These are phyloP conservation scores for Lophium mytilinum DNA, from an alignment of 495 filamentous ascomycete species.

Conservation along the genomic window DNA sequence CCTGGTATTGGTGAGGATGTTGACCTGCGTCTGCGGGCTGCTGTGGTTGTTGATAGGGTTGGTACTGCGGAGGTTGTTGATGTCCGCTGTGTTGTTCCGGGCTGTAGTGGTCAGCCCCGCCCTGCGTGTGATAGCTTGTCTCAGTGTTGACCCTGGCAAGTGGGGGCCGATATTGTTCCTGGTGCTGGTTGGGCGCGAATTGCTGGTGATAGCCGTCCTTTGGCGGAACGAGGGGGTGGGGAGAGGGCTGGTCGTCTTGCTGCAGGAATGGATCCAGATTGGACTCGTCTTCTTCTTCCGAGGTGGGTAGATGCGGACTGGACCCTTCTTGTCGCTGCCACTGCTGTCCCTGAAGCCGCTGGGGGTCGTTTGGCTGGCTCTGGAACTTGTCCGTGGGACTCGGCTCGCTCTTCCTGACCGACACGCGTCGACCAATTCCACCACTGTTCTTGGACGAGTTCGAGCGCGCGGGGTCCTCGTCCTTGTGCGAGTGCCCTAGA, in stretches of 20 bases:
- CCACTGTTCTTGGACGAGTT: constrained; percentile 9
- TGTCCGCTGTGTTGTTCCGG: constrained; percentile 10
- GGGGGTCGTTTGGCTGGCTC: constrained; percentile 5
- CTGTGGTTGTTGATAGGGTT: constrained; percentile 19
- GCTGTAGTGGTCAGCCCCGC: constrained; percentile 26
- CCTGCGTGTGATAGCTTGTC: constrained; percentile 21
- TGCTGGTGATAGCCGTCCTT: constrained; percentile 23
- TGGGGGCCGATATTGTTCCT: constrained; percentile 25
- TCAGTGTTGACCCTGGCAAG: constrained; percentile 25
- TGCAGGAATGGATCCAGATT: constrained; percentile 26
- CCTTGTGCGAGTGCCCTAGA: constrained; percentile 10
- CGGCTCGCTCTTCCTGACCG: constrained; percentile 17
- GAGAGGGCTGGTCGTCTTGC: constrained; percentile 14
- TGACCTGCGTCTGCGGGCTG: not conserved
- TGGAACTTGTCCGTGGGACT: constrained; percentile 2
- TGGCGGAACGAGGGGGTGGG: constrained; percentile 20
- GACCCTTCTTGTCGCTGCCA: constrained; percentile 19
- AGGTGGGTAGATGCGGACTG: constrained; percentile 21
- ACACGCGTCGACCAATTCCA: constrained; percentile 16
- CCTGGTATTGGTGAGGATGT: constrained; percentile 21
- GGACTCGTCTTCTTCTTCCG: constrained; percentile 26
- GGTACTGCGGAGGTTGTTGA: constrained; percentile 20
- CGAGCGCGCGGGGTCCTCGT: constrained; percentile 3
- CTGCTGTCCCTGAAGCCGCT: constrained; percentile 7
- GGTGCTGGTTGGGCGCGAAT: constrained; percentile 16